phyloP scores from a whole-genome alignment of 2,329 filamentous ascomycete species.

The Fusarium subglutinans region DNA sequence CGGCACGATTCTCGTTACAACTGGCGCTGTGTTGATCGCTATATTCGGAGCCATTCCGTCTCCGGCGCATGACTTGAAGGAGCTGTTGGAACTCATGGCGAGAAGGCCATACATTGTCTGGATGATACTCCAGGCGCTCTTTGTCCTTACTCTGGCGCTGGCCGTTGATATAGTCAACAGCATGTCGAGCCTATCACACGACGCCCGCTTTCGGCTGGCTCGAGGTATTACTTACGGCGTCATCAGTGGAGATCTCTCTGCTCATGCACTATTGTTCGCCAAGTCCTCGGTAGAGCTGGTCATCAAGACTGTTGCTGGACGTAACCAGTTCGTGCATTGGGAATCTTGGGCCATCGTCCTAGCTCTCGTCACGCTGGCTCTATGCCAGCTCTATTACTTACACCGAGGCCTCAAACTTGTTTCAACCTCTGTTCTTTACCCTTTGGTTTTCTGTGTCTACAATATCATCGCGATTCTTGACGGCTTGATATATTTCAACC shows the following conservation, averaged over 20 bases:
- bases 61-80: constrained; percentile 85
- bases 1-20: constrained; percentile 87
- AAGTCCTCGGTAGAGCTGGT: constrained; percentile 97
- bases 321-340: constrained; percentile 95
- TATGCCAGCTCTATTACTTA: constrained; percentile 94
- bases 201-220: constrained; percentile 75
- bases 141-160: constrained; percentile 75
- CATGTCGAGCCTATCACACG: constrained; percentile 64
- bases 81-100: constrained; percentile 79
- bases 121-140: constrained; percentile 82
- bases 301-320: constrained; percentile 83
- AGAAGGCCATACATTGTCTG: constrained; percentile 83
- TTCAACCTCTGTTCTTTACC: constrained; percentile 95
- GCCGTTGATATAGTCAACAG: constrained; percentile 65
- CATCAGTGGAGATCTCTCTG: constrained; percentile 91
- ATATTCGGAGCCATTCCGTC: constrained; percentile 94
- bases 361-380: constrained; percentile 80
- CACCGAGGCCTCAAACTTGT: constrained; percentile 93
- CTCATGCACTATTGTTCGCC: constrained; percentile 90
- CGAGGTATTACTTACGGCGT: constrained; percentile 89
- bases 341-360: constrained; percentile 93
- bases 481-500: constrained; percentile 95
- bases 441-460: constrained; percentile 97
- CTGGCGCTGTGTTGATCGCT: constrained; percentile 89
- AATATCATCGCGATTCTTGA: constrained; percentile 99